Percentiles rank a stretch among this genome's conserved stretches.
Evolutionary conservation across 768 basidiomycete genomes (phyloP).

Genomic region (Pilatotrama ljubarskyi): DNA sequence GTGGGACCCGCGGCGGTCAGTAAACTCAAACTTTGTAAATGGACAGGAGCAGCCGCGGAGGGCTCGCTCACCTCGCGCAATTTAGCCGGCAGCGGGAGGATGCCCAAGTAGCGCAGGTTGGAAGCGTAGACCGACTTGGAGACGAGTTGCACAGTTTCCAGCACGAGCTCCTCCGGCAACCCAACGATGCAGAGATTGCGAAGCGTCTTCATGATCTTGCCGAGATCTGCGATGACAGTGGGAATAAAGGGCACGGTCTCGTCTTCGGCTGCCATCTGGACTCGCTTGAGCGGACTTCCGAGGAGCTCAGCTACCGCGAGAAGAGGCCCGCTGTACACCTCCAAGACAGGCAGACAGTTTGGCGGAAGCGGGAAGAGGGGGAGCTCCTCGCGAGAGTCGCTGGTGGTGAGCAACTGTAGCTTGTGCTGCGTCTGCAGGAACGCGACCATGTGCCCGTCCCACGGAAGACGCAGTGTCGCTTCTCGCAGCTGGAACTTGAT

Average conservation of each 20-base stretch:
- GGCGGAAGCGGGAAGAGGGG: conserved; percentile 18
- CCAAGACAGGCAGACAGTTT: conserved; percentile 39
- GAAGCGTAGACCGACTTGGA: conserved; percentile 36
- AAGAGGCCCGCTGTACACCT: conserved; percentile 47
- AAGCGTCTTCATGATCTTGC: conserved; percentile 32
- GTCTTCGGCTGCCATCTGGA: conserved; percentile 49
- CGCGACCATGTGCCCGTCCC: conserved; percentile 46
- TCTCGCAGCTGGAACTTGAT: conserved; percentile 50
- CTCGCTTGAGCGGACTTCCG: conserved; percentile 41
- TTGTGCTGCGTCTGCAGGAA: conserved; percentile 51
- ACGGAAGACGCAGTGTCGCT: conserved; percentile 47
- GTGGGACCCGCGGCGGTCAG: conserved; percentile 21
- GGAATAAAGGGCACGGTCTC: conserved; percentile 31
- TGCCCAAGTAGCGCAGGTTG: conserved; percentile 40
- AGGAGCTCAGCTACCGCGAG: conserved; percentile 43
- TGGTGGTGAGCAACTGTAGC: conserved; percentile 41
- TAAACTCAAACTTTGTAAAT: conserved; percentile 17
- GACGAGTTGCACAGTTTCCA: conserved; percentile 35
- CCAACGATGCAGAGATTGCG: conserved; percentile 39
- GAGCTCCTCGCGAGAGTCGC: conserved; percentile 15
- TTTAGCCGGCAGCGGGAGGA: conserved; percentile 34
- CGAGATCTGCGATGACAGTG: conserved; percentile 36
- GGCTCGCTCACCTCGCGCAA: conserved; percentile 34
- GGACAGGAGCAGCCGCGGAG: background rate
- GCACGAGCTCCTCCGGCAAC: conserved; percentile 35